phyloP scores from a whole-genome alignment of 495 filamentous ascomycete genomes.

The Aspergillus egyptiacus region DNA sequence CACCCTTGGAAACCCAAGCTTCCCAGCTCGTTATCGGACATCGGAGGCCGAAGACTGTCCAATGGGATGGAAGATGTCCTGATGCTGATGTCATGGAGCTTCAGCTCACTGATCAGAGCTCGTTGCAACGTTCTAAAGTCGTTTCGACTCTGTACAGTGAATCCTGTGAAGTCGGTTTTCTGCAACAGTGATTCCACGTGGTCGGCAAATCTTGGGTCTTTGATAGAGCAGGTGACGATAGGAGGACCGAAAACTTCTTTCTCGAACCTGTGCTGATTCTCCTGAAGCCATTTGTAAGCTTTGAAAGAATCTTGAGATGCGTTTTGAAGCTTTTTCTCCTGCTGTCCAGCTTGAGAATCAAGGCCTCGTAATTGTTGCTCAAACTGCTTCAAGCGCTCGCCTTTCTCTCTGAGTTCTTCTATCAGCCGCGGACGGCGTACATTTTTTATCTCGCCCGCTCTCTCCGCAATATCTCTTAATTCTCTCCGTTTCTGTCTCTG shows the following conservation, averaged over 20 bases:
- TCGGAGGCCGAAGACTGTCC: conserved; percentile 44
- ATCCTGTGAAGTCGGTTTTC: conserved; percentile 57
- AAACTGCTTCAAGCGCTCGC: conserved; percentile 27
- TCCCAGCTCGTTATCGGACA: conserved; percentile 50
- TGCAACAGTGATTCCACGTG: conserved; percentile 66
- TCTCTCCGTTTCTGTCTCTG: conserved; percentile 35
- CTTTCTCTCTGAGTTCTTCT: conserved; percentile 24
- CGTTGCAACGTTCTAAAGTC: conserved; percentile 66
- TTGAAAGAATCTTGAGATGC: conserved; percentile 54
- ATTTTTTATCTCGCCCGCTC: conserved; percentile 30
- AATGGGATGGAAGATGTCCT: conserved; percentile 48
- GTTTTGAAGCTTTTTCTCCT: conserved; percentile 54
- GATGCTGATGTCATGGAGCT: conserved; percentile 60
- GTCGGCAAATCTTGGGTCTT: conserved; percentile 65
- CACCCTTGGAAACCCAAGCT: conserved; percentile 70
- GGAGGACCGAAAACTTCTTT: conserved; percentile 81
- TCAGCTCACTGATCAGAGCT: conserved; percentile 40
- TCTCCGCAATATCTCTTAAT: conserved; percentile 26
- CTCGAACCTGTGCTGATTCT: conserved; percentile 66
- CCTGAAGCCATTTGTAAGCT: conserved; percentile 75
- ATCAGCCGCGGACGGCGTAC: conserved; percentile 18
- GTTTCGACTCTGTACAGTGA: conserved; percentile 65
- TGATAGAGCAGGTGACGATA: conserved; percentile 73
- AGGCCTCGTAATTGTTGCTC: conserved; percentile 51
- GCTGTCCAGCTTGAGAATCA: conserved; percentile 71